Evolutionary conservation across 2,329 filamentous ascomycete genomes (phyloP).

Genomic region (Westerdykella ornata): DNA sequence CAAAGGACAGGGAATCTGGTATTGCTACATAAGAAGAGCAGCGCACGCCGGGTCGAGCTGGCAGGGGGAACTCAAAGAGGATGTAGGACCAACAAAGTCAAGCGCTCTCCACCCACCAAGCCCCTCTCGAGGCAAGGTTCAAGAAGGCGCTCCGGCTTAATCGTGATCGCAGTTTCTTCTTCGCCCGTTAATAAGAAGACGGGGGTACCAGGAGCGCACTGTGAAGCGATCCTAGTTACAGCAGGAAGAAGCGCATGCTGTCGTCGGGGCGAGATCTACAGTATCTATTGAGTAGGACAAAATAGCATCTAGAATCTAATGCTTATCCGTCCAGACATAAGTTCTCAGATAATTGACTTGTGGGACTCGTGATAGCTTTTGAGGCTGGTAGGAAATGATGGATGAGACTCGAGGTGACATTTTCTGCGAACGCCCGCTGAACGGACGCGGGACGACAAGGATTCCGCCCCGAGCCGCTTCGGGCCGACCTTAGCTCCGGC

Average conservation of each 20-base stretch:
- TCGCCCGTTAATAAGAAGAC: constrained; percentile 64
- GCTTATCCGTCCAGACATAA: too few relatives aligned
- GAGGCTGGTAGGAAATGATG: neutral
- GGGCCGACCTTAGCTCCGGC: constrained; percentile 6
- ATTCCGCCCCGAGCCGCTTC: constrained; percentile 4
- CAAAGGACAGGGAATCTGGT: too few relatives aligned
- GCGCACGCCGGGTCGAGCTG: too few relatives aligned
- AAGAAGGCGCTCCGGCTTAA: constrained; percentile 99
- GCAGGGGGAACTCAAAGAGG: neutral
- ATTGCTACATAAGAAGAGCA: too few relatives aligned
- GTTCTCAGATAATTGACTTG: too few relatives aligned
- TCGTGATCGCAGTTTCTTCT: constrained; percentile 72
- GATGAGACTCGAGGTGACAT: constrained; percentile 5
- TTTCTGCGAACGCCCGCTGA: constrained; percentile 18
- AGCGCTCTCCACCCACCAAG: constrained; percentile 81
- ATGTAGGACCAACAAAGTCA: constrained; percentile 94
- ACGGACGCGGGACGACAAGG: constrained; percentile 20
- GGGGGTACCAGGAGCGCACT: constrained; percentile 76
- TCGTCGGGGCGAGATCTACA: constrained; percentile 46
- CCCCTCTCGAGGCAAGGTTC: constrained; percentile 72
- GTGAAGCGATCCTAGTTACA: constrained; percentile 53
- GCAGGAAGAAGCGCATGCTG: constrained; percentile 42
- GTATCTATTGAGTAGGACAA: neutral
- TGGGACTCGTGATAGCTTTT: too few relatives aligned
- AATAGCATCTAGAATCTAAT: neutral